Base-by-base conservation (phyloP, 2,329 filamentous ascomycete species). In the Fusarium pseudonygamai region DNA sequence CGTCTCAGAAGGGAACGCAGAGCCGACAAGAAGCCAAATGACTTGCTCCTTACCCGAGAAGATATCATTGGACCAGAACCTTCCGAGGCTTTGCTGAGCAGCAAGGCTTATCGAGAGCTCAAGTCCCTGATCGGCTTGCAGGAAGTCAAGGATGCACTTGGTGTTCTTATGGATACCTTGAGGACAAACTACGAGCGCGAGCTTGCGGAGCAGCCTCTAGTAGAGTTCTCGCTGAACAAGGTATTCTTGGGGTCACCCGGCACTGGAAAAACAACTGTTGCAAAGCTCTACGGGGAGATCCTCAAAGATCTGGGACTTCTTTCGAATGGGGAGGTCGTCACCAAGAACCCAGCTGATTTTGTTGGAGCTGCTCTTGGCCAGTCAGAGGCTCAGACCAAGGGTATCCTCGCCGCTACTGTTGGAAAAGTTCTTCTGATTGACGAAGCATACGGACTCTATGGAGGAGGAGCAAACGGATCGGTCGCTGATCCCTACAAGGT, bases 361-460 rank as follows among this genome's bases (percentile, higher is more conserved):
- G 83, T 95, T 3, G 92, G 92, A 0, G 81, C 80, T 14, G 84
- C 78, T 1, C 69, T 96, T 0, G 93, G 93, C 0, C 83, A 87
- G 4, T 95, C 93, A 0, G 93, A 96, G 78, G 84, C 86, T 5
- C 89, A 90, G 39, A 95, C 93, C 0, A 95, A 93, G 72, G 90
- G 84, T 0, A 94, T 95, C 12, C 84, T 96, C 0, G 89, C 88
- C 0, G 83, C 90, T 0, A 90, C 91, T 0, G 72, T 87, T 0
- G 93, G 93, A 0, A 96, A 95, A 72, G 92, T 95, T 0, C 85
- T 96, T 0, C 88, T 96, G 20, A 94, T 96, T 6, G 93, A 96
- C 69, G 93, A 96, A 77, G 93, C 93, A 0, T 95, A 96, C 71
- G 89, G 90, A 39, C 84, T 96, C 0, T 88, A 85, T 50, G 80